phyloP scores from a whole-genome alignment of 1,284 basidiomycete genomes.

The Marasmius oreades region DNA sequence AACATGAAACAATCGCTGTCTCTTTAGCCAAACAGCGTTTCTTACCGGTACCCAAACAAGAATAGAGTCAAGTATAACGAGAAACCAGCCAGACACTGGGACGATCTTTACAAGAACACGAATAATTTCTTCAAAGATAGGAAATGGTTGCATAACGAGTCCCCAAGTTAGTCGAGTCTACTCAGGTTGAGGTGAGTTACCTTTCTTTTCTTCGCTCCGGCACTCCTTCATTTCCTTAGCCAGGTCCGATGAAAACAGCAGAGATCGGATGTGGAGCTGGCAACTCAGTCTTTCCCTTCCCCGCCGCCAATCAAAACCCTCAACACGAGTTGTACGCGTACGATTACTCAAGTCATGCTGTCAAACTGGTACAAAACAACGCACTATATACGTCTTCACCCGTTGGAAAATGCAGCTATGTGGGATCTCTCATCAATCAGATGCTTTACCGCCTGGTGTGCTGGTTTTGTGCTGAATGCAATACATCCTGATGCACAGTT shows the following conservation, averaged over 20 bases:
- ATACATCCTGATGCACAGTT: conserved; percentile 87
- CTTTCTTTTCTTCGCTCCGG: too few species aligned
- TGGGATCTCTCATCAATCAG: conserved; percentile 85
- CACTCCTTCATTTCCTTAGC: conserved; percentile 39
- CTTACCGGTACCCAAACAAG: conserved; percentile 64
- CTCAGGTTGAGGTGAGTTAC: conserved; percentile 58
- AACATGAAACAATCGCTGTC: conserved; percentile 61
- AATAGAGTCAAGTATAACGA: conserved; percentile 71
- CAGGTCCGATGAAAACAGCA: conserved; percentile 71
- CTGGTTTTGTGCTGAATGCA: conserved; percentile 85
- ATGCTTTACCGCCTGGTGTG: conserved; percentile 62
- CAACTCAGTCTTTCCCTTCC: conserved; percentile 89
- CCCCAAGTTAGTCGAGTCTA: conserved; percentile 74
- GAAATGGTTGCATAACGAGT: conserved; percentile 92
- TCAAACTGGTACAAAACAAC: conserved; percentile 86
- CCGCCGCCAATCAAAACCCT: conserved; percentile 82
- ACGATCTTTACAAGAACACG: conserved; percentile 63
- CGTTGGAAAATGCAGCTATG: conserved; percentile 73
- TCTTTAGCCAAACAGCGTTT: conserved; percentile 67
- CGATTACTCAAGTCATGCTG: conserved; percentile 89
- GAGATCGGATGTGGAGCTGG: conserved; percentile 94
- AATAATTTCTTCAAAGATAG: conserved; percentile 90
- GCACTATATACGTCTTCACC: conserved; percentile 69
- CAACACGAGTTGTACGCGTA: conserved; percentile 74
- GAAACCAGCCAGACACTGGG: conserved; percentile 67